Evolutionary conservation across 495 filamentous ascomycete species (phyloP).

Genomic region (Talaromyces stipitatus): DNA sequence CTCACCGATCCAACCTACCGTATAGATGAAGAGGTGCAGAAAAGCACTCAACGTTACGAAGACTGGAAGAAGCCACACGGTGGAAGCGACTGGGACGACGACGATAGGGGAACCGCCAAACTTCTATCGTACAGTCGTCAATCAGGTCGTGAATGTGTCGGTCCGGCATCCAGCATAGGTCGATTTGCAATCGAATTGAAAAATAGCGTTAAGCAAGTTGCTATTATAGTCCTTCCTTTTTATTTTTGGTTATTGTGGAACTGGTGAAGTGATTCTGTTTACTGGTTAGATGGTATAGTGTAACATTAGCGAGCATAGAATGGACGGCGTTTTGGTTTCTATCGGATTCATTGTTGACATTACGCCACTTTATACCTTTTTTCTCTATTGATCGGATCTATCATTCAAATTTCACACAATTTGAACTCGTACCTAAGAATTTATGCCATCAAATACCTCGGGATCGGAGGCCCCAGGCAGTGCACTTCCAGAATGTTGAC

Average conservation of each 20-base stretch:
- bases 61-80: neutral
- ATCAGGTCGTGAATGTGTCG: slow-evolving; percentile 13
- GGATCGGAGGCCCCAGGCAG: neutral
- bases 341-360: neutral
- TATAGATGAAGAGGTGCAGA: slow-evolving; percentile 9
- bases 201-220: slow-evolving; percentile 29
- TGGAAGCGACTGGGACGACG: neutral
- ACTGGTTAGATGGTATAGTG: neutral
- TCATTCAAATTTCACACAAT: too few species aligned
- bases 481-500: neutral
- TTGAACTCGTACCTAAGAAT: neutral
- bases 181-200: slow-evolving; percentile 18
- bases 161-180: slow-evolving; percentile 8
- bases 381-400: neutral
- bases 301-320: slow-evolving; percentile 5
- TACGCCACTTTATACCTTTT: neutral
- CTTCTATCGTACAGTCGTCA: neutral
- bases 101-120: slow-evolving; percentile 9
- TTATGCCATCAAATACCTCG: neutral
- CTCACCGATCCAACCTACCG: slow-evolving; percentile 8
- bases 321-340: neutral
- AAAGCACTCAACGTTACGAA: slow-evolving; percentile 2
- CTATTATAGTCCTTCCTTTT: slow-evolving; percentile 33
- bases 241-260: slow-evolving; percentile 48
- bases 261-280: slow-evolving; percentile 26